Conservation (phyloP, 805 yeast species). For the Candida schatavii region DNA sequence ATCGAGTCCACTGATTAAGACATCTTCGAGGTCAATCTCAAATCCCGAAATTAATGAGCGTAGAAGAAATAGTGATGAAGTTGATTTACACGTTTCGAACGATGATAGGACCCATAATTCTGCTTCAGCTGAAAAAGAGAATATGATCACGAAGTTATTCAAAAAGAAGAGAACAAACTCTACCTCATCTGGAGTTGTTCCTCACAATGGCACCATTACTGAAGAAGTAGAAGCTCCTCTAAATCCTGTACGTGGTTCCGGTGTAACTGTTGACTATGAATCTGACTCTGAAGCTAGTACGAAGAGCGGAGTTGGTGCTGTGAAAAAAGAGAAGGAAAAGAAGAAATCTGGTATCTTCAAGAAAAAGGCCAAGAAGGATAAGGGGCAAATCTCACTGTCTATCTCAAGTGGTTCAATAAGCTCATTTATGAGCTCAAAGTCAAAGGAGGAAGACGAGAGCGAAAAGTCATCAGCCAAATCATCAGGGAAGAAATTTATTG, state of each 20-base stretch:
- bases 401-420: background rate
- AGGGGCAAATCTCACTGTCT: background rate
- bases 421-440: slow-evolving; percentile 1
- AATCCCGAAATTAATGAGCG: slow-evolving; percentile 30
- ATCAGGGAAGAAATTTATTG: slow-evolving; percentile 2
- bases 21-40: slow-evolving; percentile 34
- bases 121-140: slow-evolving; percentile 28
- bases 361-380: slow-evolving; percentile 3
- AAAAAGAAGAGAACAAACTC: slow-evolving; percentile 30
- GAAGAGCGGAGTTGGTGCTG: slow-evolving; percentile 9
- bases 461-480: background rate
- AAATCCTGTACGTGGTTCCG: slow-evolving; percentile 10
- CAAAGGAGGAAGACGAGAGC: slow-evolving; percentile 2
- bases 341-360: slow-evolving; percentile 2
- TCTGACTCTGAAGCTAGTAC: slow-evolving; percentile 14
- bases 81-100: slow-evolving; percentile 2
- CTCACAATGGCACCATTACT: slow-evolving; percentile 3
- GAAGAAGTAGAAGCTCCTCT: background rate
- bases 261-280: slow-evolving; percentile 27
- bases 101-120: slow-evolving; percentile 2
- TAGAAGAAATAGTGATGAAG: slow-evolving; percentile 5
- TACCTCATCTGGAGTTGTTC: slow-evolving; percentile 6
- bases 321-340: slow-evolving; percentile 10
- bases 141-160: slow-evolving; percentile 40
- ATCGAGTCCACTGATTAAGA: background rate